Conservation (phyloP, 179 eudicot species). For the Silene vulgaris region DNA sequence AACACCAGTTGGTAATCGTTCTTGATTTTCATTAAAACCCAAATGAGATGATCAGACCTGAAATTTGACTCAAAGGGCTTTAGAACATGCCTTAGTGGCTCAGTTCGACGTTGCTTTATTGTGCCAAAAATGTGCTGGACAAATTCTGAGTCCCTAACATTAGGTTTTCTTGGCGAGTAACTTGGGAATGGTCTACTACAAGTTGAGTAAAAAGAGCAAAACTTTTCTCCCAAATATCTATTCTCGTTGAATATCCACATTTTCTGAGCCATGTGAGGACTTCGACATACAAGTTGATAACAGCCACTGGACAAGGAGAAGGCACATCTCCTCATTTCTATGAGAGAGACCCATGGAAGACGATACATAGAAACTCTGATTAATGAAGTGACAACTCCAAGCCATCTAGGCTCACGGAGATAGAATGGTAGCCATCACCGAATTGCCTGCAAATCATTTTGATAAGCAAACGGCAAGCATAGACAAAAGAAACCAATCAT, state of each 20-base stretch:
- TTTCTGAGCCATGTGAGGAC: constrained; percentile 21
- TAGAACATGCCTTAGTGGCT: constrained; percentile 50
- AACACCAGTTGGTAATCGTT: constrained; percentile 56
- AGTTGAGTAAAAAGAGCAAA: constrained; percentile 32
- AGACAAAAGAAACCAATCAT: not conserved
- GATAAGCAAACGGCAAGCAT: constrained; percentile 7
- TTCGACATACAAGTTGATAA: constrained; percentile 25
- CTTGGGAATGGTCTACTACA: constrained; percentile 61
- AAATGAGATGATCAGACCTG: constrained; percentile 58
- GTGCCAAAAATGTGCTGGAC: constrained; percentile 52
- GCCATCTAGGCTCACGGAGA: constrained; percentile 29
- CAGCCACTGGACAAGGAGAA: constrained; percentile 30
- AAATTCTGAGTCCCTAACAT: constrained; percentile 61
- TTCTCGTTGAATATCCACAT: constrained; percentile 19
- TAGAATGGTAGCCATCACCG: constrained; percentile 27
- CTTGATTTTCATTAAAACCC: constrained; percentile 75
- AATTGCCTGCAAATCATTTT: constrained; percentile 31
- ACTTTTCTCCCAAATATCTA: constrained; percentile 23
- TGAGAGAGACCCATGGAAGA: constrained; percentile 39
- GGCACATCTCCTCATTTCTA: constrained; percentile 43
- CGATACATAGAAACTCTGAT: constrained; percentile 16
- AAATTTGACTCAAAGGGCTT: constrained; percentile 63
- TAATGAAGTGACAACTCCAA: constrained; percentile 23
- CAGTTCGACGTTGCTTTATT: constrained; percentile 58
- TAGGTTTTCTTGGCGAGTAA: constrained; percentile 69